A percentile compares a stretch with the other conserved stretches of the same genome.
phyloP scores from a whole-genome alignment of 371 early-diverging fungal genomes.

The Actinomucor elegans region DNA sequence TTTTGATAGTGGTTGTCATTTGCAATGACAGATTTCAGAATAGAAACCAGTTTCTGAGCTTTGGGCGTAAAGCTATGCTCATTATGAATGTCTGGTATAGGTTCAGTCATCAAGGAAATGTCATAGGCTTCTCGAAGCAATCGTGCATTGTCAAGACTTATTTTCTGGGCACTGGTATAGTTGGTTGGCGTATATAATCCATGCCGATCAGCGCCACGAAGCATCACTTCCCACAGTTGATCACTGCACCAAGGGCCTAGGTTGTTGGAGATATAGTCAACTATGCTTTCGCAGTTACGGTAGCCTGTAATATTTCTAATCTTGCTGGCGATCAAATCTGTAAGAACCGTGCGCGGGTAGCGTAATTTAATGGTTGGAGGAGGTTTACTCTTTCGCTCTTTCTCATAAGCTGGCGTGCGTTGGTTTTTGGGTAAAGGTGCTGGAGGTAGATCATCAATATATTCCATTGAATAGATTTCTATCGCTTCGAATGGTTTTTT shows the following conservation, averaged over 20 bases:
- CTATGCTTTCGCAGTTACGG: slow-evolving; percentile 24
- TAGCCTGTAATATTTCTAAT: slow-evolving; percentile 35
- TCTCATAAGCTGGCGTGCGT: slow-evolving; percentile 47
- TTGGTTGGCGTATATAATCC: slow-evolving; percentile 3
- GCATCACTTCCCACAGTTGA: slow-evolving; percentile 39
- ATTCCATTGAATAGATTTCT: not conserved
- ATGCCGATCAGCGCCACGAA: slow-evolving; percentile 19
- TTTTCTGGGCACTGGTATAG: not conserved
- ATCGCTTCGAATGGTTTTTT: slow-evolving; percentile 41
- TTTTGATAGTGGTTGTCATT: slow-evolving; percentile 26
- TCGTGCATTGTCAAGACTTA: slow-evolving; percentile 21
- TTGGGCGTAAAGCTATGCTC: slow-evolving; percentile 54
- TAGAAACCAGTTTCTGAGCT: slow-evolving; percentile 51
- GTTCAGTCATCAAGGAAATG: not conserved
- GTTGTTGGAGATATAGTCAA: slow-evolving; percentile 26
- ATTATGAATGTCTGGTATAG: slow-evolving; percentile 23
- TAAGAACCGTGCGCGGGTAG: slow-evolving; percentile 41
- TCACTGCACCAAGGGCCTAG: slow-evolving; percentile 71
- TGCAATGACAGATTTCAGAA: slow-evolving; percentile 41
- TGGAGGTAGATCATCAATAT: not conserved
- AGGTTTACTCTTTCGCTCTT: slow-evolving; percentile 37
- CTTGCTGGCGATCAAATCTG: slow-evolving; percentile 27
- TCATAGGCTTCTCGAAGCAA: slow-evolving; percentile 14
- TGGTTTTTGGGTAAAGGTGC: slow-evolving; percentile 21
- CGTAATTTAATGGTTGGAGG: too few species aligned